Evolutionary conservation across 495 filamentous ascomycete species (phyloP), one percentile per base, ranked within the genome.

Genomic region (Alectoria sarmentosa): DNA sequence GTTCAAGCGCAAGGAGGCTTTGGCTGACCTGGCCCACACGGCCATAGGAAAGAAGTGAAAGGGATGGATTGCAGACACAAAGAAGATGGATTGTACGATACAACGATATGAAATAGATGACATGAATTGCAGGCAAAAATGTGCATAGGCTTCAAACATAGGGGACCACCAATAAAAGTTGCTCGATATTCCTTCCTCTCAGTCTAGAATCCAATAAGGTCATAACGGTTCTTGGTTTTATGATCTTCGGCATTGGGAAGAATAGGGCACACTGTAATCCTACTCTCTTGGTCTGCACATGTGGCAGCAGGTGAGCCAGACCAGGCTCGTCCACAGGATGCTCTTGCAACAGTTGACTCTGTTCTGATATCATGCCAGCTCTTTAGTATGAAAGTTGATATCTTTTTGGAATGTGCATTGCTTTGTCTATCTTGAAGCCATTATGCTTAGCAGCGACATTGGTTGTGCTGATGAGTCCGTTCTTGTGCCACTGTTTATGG

Each of bases 1-100:
- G 74, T 89, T 83, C 82, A 89, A 89, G 79, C 86, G 86, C 65
- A 83, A 82, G 34, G 86, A 89, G 66, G 86, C 84, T 9, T 74
- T 89, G 32, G 82, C 80, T 42, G 86, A 84, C 68, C 76, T 88
- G n/a, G 82, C 79, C n/a, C 79, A 79, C 60, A 78, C 75, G 3
- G 83, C 78, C 4, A 66, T 67, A 48, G 80, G 83, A 72, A 83
- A 82, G 68, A 77, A 28, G 23, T 64, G 39, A 52, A 63, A 34
- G 19, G 19, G 38, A 15, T 21, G n/a, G 19, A 11, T 34, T 15
- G 11, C 14, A 13, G 17, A 57, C 19, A 42, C 5, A 23, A 37
- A 2, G 4, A 36, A 6, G 21, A 44, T 10, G n/a, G 55, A 32
- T 23, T 60, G 58, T 46, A 60, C 15, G 39, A 60, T 64, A 63